Evolutionary conservation across 2,329 filamentous ascomycete species (phyloP), one percentile per base, ranked within the genome.

Genomic region (Tricladium varicosporioides): DNA sequence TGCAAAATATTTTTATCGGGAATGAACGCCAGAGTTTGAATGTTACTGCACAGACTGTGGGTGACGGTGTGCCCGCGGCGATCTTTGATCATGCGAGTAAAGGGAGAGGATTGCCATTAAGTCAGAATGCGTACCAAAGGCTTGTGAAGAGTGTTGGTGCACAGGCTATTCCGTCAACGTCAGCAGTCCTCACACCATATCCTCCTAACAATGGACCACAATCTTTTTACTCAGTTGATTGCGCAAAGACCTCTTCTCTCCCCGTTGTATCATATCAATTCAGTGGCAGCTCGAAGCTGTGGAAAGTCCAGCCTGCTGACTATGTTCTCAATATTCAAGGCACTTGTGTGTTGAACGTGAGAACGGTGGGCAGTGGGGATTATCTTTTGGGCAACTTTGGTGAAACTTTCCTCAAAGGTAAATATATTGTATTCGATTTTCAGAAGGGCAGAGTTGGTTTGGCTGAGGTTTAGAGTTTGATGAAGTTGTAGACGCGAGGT

Each of bases 381-480:
- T 49, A 18, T 22, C 18, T 49, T 5, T 22, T 49, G 13, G 47
- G 47, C 10, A 49, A 49, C 47, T 49, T 49, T n/a, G 47, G 47
- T 31, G 47, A 49, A 13, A 49, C 14, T n/a, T 49, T 49, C 31
- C n/a, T 49, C 22, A 49, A 49, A 18, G 47, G 47, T 4, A 49
- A 49, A 16, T 49, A 49, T 15, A 31, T 49, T 33, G 47, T 49
- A 3, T 49, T 49, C 16, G 47, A 49, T 18, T 49, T 18, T n/a
- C 13, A 15, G 15, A 49, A 22, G n/a, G 13, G 33, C 7, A 7
- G 47, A n/a, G 47, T 49, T 18, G 47, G 47, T 16, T 49, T 49
- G 22, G 47, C 47, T 33, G 22, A 49, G 47, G 22, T 49, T 49
- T 48, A n/a, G n/a, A n/a, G n/a, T n/a, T n/a, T n/a, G n/a, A n/a